phyloP scores from a whole-genome alignment of 345 rosid genomes.

The Linum lewisii region DNA sequence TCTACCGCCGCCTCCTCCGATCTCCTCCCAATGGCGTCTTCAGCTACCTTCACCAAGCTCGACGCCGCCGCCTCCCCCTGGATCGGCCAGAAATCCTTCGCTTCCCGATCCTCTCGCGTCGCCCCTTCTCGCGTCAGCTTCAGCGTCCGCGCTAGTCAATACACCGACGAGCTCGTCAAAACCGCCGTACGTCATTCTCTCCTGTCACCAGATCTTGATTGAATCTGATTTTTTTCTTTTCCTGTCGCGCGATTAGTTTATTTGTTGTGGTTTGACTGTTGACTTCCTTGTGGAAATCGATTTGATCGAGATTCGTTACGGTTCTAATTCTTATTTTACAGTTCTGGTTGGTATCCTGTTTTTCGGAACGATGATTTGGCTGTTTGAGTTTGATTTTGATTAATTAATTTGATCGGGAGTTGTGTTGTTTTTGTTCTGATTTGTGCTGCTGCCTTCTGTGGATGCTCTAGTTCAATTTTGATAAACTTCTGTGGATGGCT shows the following conservation, averaged over 20 bases:
- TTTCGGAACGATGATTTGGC: background rate
- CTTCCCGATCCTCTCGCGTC: conserved; percentile 10
- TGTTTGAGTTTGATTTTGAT: too few species aligned
- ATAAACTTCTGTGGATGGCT: too few species aligned
- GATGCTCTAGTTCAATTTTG: too few species aligned
- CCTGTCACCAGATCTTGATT: background rate
- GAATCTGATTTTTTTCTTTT: background rate
- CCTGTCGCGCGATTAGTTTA: background rate
- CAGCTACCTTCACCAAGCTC: conserved; percentile 53
- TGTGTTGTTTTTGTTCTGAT: too few species aligned
- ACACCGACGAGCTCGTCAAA: conserved; percentile 79
- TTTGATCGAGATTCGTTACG: background rate
- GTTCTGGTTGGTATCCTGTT: background rate
- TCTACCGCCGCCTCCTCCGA: background rate
- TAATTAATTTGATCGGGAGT: too few species aligned
- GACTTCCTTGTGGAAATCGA: background rate
- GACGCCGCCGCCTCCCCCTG: conserved; percentile 54
- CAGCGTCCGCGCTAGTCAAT: conserved; percentile 68
- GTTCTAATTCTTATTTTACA: background rate
- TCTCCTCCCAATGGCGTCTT: conserved; percentile 52
- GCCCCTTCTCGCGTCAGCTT: conserved; percentile 50
- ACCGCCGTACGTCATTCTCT: conserved; percentile 59
- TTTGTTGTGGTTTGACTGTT: background rate
- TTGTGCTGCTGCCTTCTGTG: too few species aligned
- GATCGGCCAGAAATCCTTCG: conserved; percentile 45